Evolutionary conservation across 805 yeast genomes (phyloP), one percentile per base, ranked within the genome.

Genomic region (Naumovozyma dairenensis): DNA sequence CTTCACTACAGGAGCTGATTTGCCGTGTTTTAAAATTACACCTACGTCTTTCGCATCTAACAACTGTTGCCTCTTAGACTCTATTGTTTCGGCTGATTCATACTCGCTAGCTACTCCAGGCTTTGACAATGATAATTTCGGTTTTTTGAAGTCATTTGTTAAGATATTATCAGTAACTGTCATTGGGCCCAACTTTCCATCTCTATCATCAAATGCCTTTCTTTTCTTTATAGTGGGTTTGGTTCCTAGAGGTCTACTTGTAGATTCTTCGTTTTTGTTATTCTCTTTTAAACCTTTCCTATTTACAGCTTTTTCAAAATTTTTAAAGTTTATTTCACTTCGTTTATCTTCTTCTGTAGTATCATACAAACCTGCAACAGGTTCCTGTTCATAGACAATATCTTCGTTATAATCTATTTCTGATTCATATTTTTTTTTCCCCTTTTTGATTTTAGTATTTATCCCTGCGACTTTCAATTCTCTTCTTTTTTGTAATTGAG

Each of bases 331-430:
- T 6, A 37, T 37, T 2, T 48, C 49, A 37, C 77, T 74, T 3
- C 43, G 40, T 10, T 45, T 46, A 10, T 58, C 57, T 51, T 87
- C 96, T n/a, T 69, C 72, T 0, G 64, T 47, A 0, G 77, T 74
- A 47, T 81, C 87, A 51, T 78, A 82, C 15, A 72, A 57, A 0
- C 95, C 96, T 0, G 60, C 63, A 4, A 66, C 69, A 0, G 94
- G 89, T 12, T 57, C 58, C 39, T 74, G 77, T 47, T 86, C 92
- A 47, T 81, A 80, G 0, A 89, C 84, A 7, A 87, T 74, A 46
- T 82, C 95, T 1, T 75, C 80, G 51, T 80, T 83, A 55, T 83
- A 85, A 53, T 87, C 96, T 52, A 82, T 72, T 39, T 77, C 79
- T 21, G 71, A 72, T 16, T 70, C 63, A 31, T 63, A 67, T 44